Base-by-base conservation (phyloP, 768 basidiomycete species). In the Lentinula boryana region DNA sequence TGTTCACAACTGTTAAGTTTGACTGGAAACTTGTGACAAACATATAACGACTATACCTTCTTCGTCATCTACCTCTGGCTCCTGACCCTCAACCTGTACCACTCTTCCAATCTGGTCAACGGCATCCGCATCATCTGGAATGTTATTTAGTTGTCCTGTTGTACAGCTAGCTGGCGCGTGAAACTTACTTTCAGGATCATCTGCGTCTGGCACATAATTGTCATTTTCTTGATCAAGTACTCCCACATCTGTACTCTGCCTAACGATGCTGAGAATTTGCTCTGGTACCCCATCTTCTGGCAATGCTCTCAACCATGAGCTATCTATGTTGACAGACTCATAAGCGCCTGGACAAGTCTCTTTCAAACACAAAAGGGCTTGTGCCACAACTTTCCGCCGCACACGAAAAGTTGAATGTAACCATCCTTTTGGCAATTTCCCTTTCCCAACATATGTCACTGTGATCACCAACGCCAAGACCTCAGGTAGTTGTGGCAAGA, bases 231-330 rank as follows among this genome's bases (percentile, higher is more conserved):
- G 8, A 8, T 56, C 38, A 0, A 66, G 5, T 5, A 43, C 13
- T 3, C 51, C 49, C 4, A 58, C 50, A 43, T 68, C 64, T 1
- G 1, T 12, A 3, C 56, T 40, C 23, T 63, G 56, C 13, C 57
- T 58, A 0, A 56, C 55, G 2, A 50, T 55, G 2, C 23, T 21
- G 9, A 5, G 13, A n/a, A 36, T 32, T 23, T 72, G 72, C 0
- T 62, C 40, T 1, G 77, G 77, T 0, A 78, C 65, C 51, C 69
- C 70, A 41, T 76, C 71, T 16, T 70, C 69, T 1, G 72, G 75
- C 8, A 78, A 63, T 5, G 23, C 16, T 9, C 8, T 13, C 7
- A 78, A 46, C 23, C 13, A 4, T 38, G 13, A 38, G 0, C 61
- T 56, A 4, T 52, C 58, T 0, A 78, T 71, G 1, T 66, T 58